These are phyloP conservation scores for Lecanicillium sp. DNA, from an alignment of 2,329 filamentous ascomycete genomes.

Conservation along the genomic window DNA sequence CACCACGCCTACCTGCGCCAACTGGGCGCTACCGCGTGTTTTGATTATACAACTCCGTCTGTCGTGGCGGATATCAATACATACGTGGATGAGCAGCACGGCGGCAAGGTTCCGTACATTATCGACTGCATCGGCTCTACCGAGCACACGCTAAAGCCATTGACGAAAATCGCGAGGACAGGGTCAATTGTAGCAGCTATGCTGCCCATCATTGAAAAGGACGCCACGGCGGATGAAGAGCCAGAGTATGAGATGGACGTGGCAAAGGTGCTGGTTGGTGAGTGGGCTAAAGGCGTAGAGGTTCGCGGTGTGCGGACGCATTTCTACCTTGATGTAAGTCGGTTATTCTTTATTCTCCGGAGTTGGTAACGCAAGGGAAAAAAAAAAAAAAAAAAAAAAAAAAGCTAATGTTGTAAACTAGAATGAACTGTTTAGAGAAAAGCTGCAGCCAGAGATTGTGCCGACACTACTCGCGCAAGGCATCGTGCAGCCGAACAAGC, in stretches of 20 bases:
- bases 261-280: slow-evolving; percentile 22
- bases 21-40: slow-evolving; percentile 36
- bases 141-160: slow-evolving; percentile 35
- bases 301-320: slow-evolving; percentile 44
- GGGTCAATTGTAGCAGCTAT: slow-evolving; percentile 48
- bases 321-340: slow-evolving; percentile 18
- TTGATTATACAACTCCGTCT: slow-evolving; percentile 34
- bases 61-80: slow-evolving; percentile 27
- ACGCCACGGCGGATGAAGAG: slow-evolving; percentile 35
- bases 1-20: slow-evolving; percentile 34
- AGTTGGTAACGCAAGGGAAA: too few species aligned
- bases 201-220: slow-evolving; percentile 48
- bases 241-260: slow-evolving; percentile 50
- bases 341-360: too few species aligned
- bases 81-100: slow-evolving; percentile 11
- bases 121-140: slow-evolving; percentile 49
- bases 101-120: slow-evolving; percentile 31
- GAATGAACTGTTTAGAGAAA: slow-evolving; percentile 47
- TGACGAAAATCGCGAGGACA: slow-evolving; percentile 39
- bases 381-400: too few species aligned
- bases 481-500: slow-evolving; percentile 30
- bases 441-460: slow-evolving; percentile 47
- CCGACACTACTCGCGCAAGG: slow-evolving; percentile 34
- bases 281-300: slow-evolving; percentile 45
- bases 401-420: slow-evolving; percentile 16